Percentiles rank a stretch among this genome's conserved stretches.
These are phyloP conservation scores for Retiboletus flavoniger DNA, from an alignment of 1,284 basidiomycete genomes.

Conservation along the genomic window DNA sequence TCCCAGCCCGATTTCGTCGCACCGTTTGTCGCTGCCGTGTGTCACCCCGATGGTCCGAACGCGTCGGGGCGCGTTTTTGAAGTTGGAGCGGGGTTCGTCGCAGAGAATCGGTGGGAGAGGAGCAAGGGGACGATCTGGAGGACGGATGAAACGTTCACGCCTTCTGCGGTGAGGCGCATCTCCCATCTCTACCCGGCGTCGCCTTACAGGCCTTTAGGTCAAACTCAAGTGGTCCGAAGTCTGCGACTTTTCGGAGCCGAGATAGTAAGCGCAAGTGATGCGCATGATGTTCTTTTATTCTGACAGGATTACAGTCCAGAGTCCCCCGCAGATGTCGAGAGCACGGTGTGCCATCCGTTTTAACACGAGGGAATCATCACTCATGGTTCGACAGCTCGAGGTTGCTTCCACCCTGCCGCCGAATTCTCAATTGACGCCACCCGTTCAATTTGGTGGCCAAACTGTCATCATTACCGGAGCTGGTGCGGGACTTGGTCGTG, in stretches of 20 bases:
- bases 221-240: slow-evolving; percentile 82
- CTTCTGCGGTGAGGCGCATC: slow-evolving; percentile 71
- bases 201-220: slow-evolving; percentile 45
- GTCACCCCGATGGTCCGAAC: slow-evolving; percentile 78
- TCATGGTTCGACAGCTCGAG: slow-evolving; percentile 55
- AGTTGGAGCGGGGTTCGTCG: slow-evolving; percentile 91
- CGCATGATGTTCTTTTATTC: neutral
- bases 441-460: slow-evolving; percentile 84
- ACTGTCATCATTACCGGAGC: slow-evolving; percentile 95
- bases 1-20: slow-evolving; percentile 87
- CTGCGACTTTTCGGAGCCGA: slow-evolving; percentile 75
- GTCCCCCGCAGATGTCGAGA: slow-evolving; percentile 68
- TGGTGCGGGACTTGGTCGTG: slow-evolving; percentile 89
- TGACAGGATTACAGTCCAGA: slow-evolving; percentile 52
- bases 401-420: slow-evolving; percentile 63
- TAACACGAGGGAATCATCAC: neutral
- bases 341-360: slow-evolving; percentile 44
- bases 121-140: slow-evolving; percentile 88
- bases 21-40: slow-evolving; percentile 81
- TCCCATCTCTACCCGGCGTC: neutral
- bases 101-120: slow-evolving; percentile 93
- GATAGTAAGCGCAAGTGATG: slow-evolving; percentile 55
- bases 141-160: slow-evolving; percentile 89
- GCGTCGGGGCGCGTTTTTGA: slow-evolving; percentile 90
- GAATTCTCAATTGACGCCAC: slow-evolving; percentile 72